phyloP scores from a whole-genome alignment of 139 green algal genomes.

The Volvox reticuliferus region DNA sequence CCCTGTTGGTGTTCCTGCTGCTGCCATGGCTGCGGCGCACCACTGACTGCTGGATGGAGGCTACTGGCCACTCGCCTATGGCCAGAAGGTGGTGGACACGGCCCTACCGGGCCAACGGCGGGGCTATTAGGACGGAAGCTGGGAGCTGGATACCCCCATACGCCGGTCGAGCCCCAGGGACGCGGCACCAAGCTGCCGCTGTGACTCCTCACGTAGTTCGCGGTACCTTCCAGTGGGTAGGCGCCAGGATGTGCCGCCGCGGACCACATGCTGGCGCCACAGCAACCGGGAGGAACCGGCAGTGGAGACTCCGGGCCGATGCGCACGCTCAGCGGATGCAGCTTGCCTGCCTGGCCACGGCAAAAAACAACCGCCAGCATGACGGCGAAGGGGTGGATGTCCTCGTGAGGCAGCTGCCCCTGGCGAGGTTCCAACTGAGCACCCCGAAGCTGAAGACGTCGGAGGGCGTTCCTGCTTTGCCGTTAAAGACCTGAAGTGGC shows the following conservation, averaged over 20 bases:
- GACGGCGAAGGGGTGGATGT: conserved; percentile 45
- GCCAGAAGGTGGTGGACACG: background rate
- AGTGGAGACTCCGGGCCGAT: conserved; percentile 2
- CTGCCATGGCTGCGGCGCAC: too few relatives aligned
- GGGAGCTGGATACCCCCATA: background rate
- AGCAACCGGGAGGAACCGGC: background rate
- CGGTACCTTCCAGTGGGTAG: too few relatives aligned
- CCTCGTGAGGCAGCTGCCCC: conserved; percentile 37
- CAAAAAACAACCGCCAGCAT: conserved; percentile 56
- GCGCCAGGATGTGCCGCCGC: too few relatives aligned
- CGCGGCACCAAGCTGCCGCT: background rate
- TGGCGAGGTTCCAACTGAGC: conserved; percentile 54
- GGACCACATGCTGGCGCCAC: background rate
- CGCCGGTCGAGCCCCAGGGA: background rate
- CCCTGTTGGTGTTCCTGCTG: background rate
- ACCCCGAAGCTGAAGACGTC: conserved; percentile 59
- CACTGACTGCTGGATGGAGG: too few relatives aligned
- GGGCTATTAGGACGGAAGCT: background rate
- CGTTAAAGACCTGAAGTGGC: conserved; percentile 35
- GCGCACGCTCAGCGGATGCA: conserved; percentile 31
- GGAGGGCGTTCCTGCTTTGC: background rate
- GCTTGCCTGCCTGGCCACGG: conserved; percentile 1
- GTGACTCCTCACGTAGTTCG: background rate
- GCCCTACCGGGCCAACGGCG: background rate
- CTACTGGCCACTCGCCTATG: too few relatives aligned